A percentile compares a stretch with the other conserved stretches of the same genome.
Conservation (phyloP, 163 green algal species). For the Smithsoniella earleae region DNA sequence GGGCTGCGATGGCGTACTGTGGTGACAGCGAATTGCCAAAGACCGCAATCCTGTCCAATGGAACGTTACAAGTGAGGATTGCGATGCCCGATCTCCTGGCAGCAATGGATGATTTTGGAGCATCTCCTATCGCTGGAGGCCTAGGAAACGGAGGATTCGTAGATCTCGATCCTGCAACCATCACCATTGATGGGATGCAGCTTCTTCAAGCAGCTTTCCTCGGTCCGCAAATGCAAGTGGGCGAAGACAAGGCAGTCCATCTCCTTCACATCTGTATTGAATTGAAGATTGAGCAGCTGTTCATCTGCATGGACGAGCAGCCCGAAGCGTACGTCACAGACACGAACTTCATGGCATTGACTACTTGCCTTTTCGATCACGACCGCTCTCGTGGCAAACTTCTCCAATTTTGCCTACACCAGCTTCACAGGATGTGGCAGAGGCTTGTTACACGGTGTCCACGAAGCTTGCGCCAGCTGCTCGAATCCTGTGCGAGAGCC, state of each 20-base stretch:
- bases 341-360: slow-evolving; percentile 27
- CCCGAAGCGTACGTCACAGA: slow-evolving; percentile 22
- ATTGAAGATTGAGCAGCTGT: slow-evolving; percentile 24
- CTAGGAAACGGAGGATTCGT: slow-evolving; percentile 5
- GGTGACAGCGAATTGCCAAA: neutral
- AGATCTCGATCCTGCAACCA: slow-evolving; percentile 22
- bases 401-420: slow-evolving; percentile 21
- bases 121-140: slow-evolving; percentile 18
- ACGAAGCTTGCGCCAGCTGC: slow-evolving; percentile 15
- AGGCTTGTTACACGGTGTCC: slow-evolving; percentile 23
- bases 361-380: slow-evolving; percentile 25
- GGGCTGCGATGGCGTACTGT: neutral
- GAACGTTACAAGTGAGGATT: neutral
- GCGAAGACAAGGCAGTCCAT: slow-evolving; percentile 28
- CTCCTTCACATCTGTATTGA: slow-evolving; percentile 21
- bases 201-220: slow-evolving; percentile 15
- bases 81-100: neutral
- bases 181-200: slow-evolving; percentile 23
- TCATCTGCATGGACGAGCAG: slow-evolving; percentile 23
- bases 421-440: neutral
- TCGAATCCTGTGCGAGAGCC: slow-evolving; percentile 17
- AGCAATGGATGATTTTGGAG: slow-evolving; percentile 2
- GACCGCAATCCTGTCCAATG: slow-evolving; percentile 21
- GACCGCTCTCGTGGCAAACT: neutral
- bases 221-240: neutral